Base-by-base conservation (phyloP, 257 asterid species). In the Vinca minor region DNA sequence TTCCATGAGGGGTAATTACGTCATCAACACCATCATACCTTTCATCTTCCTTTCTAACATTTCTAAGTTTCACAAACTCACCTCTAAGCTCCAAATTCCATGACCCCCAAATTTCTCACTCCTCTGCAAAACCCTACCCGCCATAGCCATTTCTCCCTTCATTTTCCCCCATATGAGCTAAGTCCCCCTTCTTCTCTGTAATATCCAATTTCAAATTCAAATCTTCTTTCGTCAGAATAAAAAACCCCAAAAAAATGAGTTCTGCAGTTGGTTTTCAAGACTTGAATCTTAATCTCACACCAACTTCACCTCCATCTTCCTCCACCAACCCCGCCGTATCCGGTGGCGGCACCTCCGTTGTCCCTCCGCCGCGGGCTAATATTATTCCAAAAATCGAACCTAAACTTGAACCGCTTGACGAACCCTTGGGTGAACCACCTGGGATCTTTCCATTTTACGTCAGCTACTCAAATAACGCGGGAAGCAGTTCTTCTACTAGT, bases 341-440 rank as follows among this genome's bases (percentile, higher is more conserved):
- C n/a, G n/a, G n/a, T n/a, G n/a, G n/a, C n/a, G n/a, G n/a, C 12
- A 52, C 59, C 14, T 18, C 32, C 0, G 4, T 4, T 20, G 7
- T 42, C 21, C 41, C 62, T 31, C 6, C 20, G 6, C n/a, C n/a
- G n/a, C n/a, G n/a, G n/a, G n/a, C n/a, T n/a, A n/a, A n/a, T n/a
- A n/a, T 68, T 55, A 26, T 69, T 29, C 84, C 84, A 10, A 84
- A 75, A 60, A 58, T 63, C 21, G 89, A 81, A 64, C 94, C 91
- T 0, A 85, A 83, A 48, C 77, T 78, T 23, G 92, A 87, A 66
- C 90, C 88, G 6, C 13, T 79, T 3, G 88, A 84, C 17, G 90
- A 87, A 7, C 44, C 65, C 21, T 41, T 65, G 28, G 59, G 74
- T 50, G 73, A 64, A 9, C 38, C 62, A 8, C 47, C 61, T 10